Percentiles rank a stretch among this genome's conserved stretches.
Conservation (phyloP, 179 eudicot species). For the Drosera spatulata region DNA sequence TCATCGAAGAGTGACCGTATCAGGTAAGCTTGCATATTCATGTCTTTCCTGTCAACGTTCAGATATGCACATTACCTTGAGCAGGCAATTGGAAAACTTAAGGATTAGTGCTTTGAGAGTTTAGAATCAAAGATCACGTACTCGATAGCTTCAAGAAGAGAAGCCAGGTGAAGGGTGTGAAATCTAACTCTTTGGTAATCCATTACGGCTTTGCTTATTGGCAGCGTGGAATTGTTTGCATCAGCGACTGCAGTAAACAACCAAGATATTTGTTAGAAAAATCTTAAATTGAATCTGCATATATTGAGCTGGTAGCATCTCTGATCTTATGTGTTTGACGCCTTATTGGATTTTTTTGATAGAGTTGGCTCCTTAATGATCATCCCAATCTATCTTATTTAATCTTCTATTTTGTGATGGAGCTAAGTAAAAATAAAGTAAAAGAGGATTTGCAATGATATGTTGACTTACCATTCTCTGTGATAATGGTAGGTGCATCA, state of each 20-base stretch:
- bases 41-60: not conserved
- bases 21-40: not conserved
- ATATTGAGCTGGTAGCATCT: too few relatives aligned
- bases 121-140: too few relatives aligned
- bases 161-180: not conserved
- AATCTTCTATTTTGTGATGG: too few relatives aligned
- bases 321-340: too few relatives aligned
- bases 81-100: too few relatives aligned
- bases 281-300: too few relatives aligned
- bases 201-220: not conserved
- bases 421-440: not conserved
- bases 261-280: too few relatives aligned
- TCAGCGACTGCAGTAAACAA: not conserved
- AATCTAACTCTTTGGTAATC: not conserved
- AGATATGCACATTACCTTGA: too few relatives aligned
- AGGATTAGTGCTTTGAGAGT: too few relatives aligned
- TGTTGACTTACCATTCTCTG: not conserved
- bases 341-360: too few relatives aligned
- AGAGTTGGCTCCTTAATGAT: too few relatives aligned
- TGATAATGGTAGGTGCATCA: not conserved
- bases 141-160: not conserved
- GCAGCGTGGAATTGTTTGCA: not conserved
- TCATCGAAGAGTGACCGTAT: not conserved
- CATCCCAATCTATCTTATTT: too few relatives aligned
- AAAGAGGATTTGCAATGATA: not conserved